A percentile compares a stretch with the other conserved stretches of the same genome.
Conservation (phyloP, 2,329 filamentous ascomycete genomes). For the Sarocladium strictum region DNA sequence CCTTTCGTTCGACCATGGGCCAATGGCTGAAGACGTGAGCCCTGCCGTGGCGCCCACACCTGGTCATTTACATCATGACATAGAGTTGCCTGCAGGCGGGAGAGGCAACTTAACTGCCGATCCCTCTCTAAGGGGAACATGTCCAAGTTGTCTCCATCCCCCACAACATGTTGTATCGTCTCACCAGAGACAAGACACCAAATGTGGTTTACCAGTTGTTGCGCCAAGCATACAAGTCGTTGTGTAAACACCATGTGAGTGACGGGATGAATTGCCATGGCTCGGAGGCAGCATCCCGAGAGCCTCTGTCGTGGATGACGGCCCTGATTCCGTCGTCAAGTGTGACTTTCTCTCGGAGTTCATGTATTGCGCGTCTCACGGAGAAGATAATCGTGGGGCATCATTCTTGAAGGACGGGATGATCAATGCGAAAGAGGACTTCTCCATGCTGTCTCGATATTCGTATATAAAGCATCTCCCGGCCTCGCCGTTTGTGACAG, state of each 20-base stretch:
- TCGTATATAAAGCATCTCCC: not conserved
- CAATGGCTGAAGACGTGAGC: not conserved
- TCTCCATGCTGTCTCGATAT: not conserved
- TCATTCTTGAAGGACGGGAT: not conserved
- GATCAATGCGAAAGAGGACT: not conserved
- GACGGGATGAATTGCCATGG: constrained; percentile 1
- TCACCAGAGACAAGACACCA: not conserved
- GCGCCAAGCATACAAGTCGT: too few species aligned
- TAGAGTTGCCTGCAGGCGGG: constrained; percentile 6
- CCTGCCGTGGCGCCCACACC: not conserved
- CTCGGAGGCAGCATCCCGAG: constrained; percentile 8
- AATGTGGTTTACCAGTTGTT: not conserved
- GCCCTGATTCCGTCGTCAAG: not conserved
- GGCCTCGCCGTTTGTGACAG: not conserved
- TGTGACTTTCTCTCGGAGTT: not conserved
- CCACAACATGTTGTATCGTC: not conserved
- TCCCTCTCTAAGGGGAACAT: not conserved
- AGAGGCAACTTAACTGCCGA: constrained; percentile 7
- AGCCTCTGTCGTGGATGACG: not conserved
- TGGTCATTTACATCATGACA: not conserved
- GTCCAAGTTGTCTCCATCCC: not conserved
- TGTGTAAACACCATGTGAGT: too few species aligned
- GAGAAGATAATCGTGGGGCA: not conserved
- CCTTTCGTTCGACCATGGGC: not conserved
- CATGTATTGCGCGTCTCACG: not conserved